Base-by-base conservation (phyloP, 352 stramenopile species). In the Pythium periplocum region DNA sequence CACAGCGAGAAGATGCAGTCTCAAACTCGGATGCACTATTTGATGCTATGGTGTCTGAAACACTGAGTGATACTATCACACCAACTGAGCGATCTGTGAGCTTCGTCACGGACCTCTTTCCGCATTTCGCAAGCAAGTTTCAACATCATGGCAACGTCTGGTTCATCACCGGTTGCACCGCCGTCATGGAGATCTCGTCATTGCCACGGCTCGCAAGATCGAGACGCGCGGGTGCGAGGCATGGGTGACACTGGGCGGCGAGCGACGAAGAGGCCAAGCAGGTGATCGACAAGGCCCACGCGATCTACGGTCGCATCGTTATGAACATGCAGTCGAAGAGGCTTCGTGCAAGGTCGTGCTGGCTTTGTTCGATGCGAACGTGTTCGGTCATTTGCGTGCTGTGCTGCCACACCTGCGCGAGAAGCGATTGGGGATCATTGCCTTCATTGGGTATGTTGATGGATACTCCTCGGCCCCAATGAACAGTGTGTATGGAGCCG, bases 311-410 rank as follows among this genome's bases (percentile, higher is more conserved):
- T 49, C 38, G 31, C 39, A 56, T 56, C 41, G 60, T 53, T 26
- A 26, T 26, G 17, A 26, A 26, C 17, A 56, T 62, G 50, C 64
- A 10, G 57, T 64, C 32, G 51, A 62, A 51, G 35, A n/a, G 5
- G 7, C 6, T 8, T 71, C 59, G n/a, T 57, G 61, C 10, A 47
- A 75, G 37, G 71, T 75, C 37, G 54, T 80, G 38, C 49, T 62
- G 12, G 62, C 58, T 17, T 47, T 68, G 46, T 80, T 68, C 65
- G 64, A 73, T 53, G 75, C 71, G 34, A 77, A 80, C 39, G 64
- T 80, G 6, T 82, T 78, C 35, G 71, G 71, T 32, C 59, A 73
- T 55, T 49, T 72, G 47, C 53, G 68, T 30, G 65, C 51, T 7
- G 61, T 75, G 37, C 55, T 80, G 48, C 66, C 71, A 2, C 57